phyloP scores from a whole-genome alignment of 805 yeast genomes.

The Schizosaccharomyces osmophilus region DNA sequence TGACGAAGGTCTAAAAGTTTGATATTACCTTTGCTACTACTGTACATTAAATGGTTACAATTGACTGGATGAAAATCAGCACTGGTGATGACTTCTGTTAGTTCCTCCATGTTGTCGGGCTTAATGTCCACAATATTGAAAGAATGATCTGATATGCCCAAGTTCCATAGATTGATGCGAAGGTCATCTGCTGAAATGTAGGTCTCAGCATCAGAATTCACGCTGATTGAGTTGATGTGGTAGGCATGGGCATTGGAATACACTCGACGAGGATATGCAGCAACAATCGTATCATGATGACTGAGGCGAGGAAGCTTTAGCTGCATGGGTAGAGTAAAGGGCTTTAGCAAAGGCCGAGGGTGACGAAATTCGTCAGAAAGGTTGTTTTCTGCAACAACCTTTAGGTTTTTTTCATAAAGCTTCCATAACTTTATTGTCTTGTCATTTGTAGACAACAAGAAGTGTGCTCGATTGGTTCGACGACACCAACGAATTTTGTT shows the following conservation, averaged over 20 bases:
- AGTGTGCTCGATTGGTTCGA: constrained; percentile 72
- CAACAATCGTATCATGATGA: constrained; percentile 82
- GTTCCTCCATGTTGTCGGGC: constrained; percentile 95
- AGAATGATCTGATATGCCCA: constrained; percentile 79
- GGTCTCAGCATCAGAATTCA: constrained; percentile 89
- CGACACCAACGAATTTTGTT: constrained; percentile 92
- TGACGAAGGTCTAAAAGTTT: constrained; percentile 91
- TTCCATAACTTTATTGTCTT: constrained; percentile 98
- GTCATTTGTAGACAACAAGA: constrained; percentile 76
- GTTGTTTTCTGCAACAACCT: constrained; percentile 80
- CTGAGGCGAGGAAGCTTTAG: constrained; percentile 69
- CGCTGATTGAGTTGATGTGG: constrained; percentile 85
- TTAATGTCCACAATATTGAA: constrained; percentile 94
- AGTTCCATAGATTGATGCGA: constrained; percentile 85
- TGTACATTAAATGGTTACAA: constrained; percentile 86
- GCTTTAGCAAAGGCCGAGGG: constrained; percentile 5
- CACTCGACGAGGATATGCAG: constrained; percentile 78
- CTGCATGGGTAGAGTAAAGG: constrained; percentile 11
- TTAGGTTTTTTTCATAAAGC: constrained; percentile 70
- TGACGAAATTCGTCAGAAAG: constrained; percentile 22
- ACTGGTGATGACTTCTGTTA: constrained; percentile 89
- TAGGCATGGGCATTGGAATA: constrained; percentile 94
- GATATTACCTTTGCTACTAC: constrained; percentile 84
- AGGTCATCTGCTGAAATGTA: constrained; percentile 81
- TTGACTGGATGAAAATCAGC: constrained; percentile 86